Evolutionary conservation across 2,329 filamentous ascomycete genomes (phyloP).

Genomic region (Colletotrichum lindemuthianum): DNA sequence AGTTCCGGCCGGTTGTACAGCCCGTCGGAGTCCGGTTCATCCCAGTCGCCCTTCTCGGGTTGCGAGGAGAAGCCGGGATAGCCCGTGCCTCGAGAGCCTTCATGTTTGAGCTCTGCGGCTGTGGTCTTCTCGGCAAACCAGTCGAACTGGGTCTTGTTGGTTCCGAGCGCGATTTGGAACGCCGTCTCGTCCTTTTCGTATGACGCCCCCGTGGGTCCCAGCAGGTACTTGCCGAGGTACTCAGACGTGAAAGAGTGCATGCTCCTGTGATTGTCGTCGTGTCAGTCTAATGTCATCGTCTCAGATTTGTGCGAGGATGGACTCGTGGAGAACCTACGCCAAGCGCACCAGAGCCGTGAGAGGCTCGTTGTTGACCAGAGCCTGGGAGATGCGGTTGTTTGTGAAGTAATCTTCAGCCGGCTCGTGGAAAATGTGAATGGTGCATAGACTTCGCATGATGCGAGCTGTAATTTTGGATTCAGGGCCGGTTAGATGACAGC

Average conservation of each 20-base stretch:
- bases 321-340: neutral
- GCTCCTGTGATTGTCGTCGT: neutral
- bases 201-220: slow-evolving; percentile 40
- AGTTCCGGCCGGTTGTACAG: slow-evolving; percentile 1
- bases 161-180: slow-evolving; percentile 45
- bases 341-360: slow-evolving; percentile 40
- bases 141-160: slow-evolving; percentile 45
- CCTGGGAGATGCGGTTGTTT: slow-evolving; percentile 49
- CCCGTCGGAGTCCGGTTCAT: neutral
- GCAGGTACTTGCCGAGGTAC: slow-evolving; percentile 43
- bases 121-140: slow-evolving; percentile 44
- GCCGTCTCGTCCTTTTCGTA: slow-evolving; percentile 45
- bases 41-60: neutral
- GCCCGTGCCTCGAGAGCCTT: neutral
- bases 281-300: neutral
- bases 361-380: slow-evolving; percentile 47
- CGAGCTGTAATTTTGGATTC: slow-evolving; percentile 40
- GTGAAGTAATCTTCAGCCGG: slow-evolving; percentile 43
- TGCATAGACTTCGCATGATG: slow-evolving; percentile 47
- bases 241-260: slow-evolving; percentile 39
- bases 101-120: neutral
- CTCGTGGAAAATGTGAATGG: slow-evolving; percentile 47
- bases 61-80: slow-evolving; percentile 5
- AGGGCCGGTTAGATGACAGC: no score
- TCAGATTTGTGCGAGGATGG: no score